Base-by-base conservation (phyloP, 1,284 basidiomycete species). In the Porodaedalea pini region DNA sequence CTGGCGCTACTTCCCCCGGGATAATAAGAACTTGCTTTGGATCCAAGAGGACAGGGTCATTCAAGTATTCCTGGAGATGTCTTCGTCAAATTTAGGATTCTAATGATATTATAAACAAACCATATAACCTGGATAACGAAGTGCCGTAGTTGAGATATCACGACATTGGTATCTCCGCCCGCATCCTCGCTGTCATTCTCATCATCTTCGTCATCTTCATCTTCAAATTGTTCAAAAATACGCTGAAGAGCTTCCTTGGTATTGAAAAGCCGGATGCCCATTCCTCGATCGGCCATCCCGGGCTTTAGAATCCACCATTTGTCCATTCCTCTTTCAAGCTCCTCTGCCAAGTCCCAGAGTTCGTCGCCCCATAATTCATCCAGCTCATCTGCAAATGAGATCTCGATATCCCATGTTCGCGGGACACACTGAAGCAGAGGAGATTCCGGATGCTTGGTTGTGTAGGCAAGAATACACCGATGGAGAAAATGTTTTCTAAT, bases 281-380 rank as follows among this genome's bases (percentile, higher is more conserved):
- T 92, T 3, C 94, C 97, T 54, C 94, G 82, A 75, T 99, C 96
- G 1, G 95, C 89, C 89, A 99, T 97, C 10, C 94, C 94, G 37
- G 97, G 95, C 73, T 99, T 99, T 54, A 99, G 72, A 57, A 98
- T 95, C 79, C 86, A 98, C 94, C 94, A 94, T 60, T 75, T 82
- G 5, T 71, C 64, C 6, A 68, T 69, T 1, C 63, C 66, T 23
- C 73, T 69, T 27, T 84, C 79, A 32, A 98, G 77, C 27, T 78
- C 74, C 55, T 81, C 73, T 2, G 79, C 82, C 8, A 99, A 80
- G 56, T 98, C 94, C 78, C 88, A 99, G 25, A 99, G 78, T 61
- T 99, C 97, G 69, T 99, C 96, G 48, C 83, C 74, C 79, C 95
- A 91, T 67, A 95, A 77, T 70, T 98, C 97, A 65, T 98, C 94